phyloP scores from a whole-genome alignment of 2,329 filamentous ascomycete species.

The Blumeria hordei region DNA sequence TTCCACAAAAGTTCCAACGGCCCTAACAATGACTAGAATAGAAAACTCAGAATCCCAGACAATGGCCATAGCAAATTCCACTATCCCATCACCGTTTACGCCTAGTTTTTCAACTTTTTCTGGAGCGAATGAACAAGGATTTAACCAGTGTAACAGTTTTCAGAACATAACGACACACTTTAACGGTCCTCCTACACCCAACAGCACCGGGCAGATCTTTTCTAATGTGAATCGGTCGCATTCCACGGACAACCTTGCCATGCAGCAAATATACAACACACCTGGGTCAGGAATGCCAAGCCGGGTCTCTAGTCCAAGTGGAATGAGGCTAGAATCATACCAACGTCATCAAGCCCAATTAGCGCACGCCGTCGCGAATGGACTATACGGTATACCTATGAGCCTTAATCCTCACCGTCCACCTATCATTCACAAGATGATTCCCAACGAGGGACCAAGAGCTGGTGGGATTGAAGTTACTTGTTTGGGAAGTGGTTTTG shows the following conservation, averaged over 20 bases:
- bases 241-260: slow-evolving; percentile 38
- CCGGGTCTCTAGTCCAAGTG: slow-evolving; percentile 49
- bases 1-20: slow-evolving; percentile 42
- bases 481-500: slow-evolving; percentile 58
- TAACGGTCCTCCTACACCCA: slow-evolving; percentile 39
- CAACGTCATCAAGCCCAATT: slow-evolving; percentile 21
- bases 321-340: slow-evolving; percentile 20
- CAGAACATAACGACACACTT: slow-evolving; percentile 20
- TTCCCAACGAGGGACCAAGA: slow-evolving; percentile 60
- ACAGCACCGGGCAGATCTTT: slow-evolving; percentile 36
- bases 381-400: slow-evolving; percentile 26
- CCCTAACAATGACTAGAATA: slow-evolving; percentile 59
- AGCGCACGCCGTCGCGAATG: slow-evolving; percentile 22
- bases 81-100: slow-evolving; percentile 28
- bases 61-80: slow-evolving; percentile 15
- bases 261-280: slow-evolving; percentile 37
- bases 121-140: slow-evolving; percentile 15
- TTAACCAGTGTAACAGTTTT: slow-evolving; percentile 7
- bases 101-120: slow-evolving; percentile 22
- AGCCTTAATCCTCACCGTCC: slow-evolving; percentile 25
- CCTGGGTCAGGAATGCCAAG: slow-evolving; percentile 51
- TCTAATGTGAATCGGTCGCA: slow-evolving; percentile 31
- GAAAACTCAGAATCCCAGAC: slow-evolving; percentile 27
- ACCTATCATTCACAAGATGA: slow-evolving; percentile 56
- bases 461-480: slow-evolving; percentile 73